A percentile compares a stretch with the other conserved stretches of the same genome.
These are phyloP conservation scores for Kuraishia floccosa DNA, from an alignment of 805 yeast genomes.

Conservation along the genomic window DNA sequence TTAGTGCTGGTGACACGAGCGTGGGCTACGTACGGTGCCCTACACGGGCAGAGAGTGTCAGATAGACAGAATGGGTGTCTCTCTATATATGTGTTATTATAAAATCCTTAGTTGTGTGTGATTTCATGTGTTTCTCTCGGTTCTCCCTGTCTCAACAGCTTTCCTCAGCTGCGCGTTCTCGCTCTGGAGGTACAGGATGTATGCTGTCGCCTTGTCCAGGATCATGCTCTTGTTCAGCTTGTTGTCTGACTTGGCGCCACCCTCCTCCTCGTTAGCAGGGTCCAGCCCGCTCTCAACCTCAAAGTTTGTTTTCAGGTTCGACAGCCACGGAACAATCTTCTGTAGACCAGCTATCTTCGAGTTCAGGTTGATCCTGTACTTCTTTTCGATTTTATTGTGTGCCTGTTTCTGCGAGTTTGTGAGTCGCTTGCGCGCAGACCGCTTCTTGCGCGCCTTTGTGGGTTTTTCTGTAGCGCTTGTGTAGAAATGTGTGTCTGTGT, in stretches of 20 bases:
- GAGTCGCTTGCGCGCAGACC: constrained; percentile 3
- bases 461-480: too few species aligned
- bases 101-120: too few species aligned
- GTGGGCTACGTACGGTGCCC: too few species aligned
- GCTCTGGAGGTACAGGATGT: constrained; percentile 40
- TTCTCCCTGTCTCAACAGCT: too few species aligned
- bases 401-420: constrained; percentile 47
- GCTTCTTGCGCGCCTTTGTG: too few species aligned
- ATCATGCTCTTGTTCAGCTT: constrained; percentile 56
- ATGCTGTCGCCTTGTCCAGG: constrained; percentile 56
- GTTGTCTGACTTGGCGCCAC: constrained; percentile 10
- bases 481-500: too few species aligned
- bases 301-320: constrained; percentile 50
- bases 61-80: too few species aligned
- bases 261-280: background rate
- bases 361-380: constrained; percentile 61
- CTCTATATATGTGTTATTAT: too few species aligned
- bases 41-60: too few species aligned
- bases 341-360: constrained; percentile 61
- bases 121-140: too few species aligned
- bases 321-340: constrained; percentile 57
- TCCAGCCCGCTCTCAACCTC: constrained; percentile 21
- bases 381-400: constrained; percentile 62
- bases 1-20: too few species aligned
- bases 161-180: constrained; percentile 27